A percentile compares a stretch with the other conserved stretches of the same genome.
These are phyloP conservation scores for Tolypocladium pustulatum DNA, from an alignment of 2,329 filamentous ascomycete species.

Conservation along the genomic window DNA sequence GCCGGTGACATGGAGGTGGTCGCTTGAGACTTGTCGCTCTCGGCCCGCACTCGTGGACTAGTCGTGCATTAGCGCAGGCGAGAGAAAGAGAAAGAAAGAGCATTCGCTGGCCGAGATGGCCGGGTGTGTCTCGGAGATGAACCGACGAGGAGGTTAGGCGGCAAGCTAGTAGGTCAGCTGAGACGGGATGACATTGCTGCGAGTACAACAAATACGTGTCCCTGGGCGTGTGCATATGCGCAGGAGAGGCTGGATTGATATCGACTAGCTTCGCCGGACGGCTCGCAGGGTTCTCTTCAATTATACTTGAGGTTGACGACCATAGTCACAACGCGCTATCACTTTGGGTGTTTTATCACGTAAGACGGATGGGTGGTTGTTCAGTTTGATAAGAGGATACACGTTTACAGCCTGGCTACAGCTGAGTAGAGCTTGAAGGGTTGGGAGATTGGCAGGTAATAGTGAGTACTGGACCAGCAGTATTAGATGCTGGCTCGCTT, in stretches of 20 bases:
- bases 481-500: too few relatives aligned
- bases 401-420: not conserved
- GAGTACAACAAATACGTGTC: not conserved
- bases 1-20: not conserved
- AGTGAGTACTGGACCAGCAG: too few relatives aligned
- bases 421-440: too few relatives aligned
- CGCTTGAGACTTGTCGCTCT: not conserved
- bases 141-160: not conserved
- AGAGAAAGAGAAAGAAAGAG: not conserved
- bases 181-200: not conserved
- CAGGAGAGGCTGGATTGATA: not conserved
- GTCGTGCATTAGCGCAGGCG: not conserved
- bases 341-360: not conserved
- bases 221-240: not conserved
- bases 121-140: not conserved
- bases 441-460: too few relatives aligned
- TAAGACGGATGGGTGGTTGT: not conserved
- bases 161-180: not conserved
- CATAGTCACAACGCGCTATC: not conserved
- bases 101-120: not conserved
- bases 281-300: not conserved
- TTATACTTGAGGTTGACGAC: not conserved
- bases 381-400: not conserved
- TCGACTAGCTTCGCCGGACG: not conserved
- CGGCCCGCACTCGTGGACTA: not conserved